Evolutionary conservation across 805 yeast genomes (phyloP).

Genomic region (Saccharomycopsis fibuligera): DNA sequence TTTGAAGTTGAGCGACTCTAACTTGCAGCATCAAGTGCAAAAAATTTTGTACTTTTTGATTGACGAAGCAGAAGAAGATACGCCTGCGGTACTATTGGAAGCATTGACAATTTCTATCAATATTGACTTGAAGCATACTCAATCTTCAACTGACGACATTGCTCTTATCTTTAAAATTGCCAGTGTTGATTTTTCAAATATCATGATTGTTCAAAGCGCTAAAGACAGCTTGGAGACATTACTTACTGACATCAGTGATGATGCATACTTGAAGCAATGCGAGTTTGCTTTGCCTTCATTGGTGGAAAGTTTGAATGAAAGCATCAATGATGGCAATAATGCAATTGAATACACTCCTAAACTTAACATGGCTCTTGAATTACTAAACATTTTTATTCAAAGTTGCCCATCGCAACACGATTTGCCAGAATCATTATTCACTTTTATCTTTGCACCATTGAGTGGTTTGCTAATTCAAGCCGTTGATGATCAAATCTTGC

Average conservation of each 20-base stretch:
- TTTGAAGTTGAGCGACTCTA: slow-evolving; percentile 26
- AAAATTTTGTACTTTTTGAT: slow-evolving; percentile 35
- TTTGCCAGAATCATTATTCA: slow-evolving; percentile 26
- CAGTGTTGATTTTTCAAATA: slow-evolving; percentile 66
- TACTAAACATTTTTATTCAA: slow-evolving; percentile 44
- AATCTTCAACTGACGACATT: slow-evolving; percentile 33
- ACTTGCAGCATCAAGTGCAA: slow-evolving; percentile 21
- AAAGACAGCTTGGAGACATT: slow-evolving; percentile 54
- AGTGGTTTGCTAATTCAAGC: slow-evolving; percentile 31
- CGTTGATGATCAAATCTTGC: slow-evolving; percentile 72
- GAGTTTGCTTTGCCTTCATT: slow-evolving; percentile 48
- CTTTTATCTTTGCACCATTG: slow-evolving; percentile 26
- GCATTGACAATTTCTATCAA: slow-evolving; percentile 53
- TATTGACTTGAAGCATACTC: slow-evolving; percentile 34
- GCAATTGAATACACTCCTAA: slow-evolving; percentile 52
- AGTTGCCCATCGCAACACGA: slow-evolving; percentile 32
- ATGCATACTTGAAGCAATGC: slow-evolving; percentile 42
- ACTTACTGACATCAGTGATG: slow-evolving; percentile 39
- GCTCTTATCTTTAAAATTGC: slow-evolving; percentile 58
- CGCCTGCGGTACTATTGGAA: slow-evolving; percentile 68
- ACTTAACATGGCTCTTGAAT: slow-evolving; percentile 50
- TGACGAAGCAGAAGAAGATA: slow-evolving; percentile 70
- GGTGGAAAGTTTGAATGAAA: slow-evolving; percentile 33
- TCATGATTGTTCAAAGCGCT: slow-evolving; percentile 60
- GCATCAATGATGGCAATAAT: slow-evolving; percentile 24